Evolutionary conservation across 345 rosid species (phyloP).

Genomic region (Brassica napus): Da-Ae NC_063444.1:50445501-50446000

Average conservation of each 20-base stretch:
- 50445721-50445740: constrained; percentile 92
- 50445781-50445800: background rate
- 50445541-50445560: constrained; percentile 67
- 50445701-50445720: constrained; percentile 94
- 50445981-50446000: constrained; percentile 93
- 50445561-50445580: constrained; percentile 95
- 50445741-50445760: constrained; percentile 56
- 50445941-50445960: background rate
- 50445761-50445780: background rate
- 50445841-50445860: constrained; percentile 89
- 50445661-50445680: constrained; percentile 47
- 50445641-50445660: background rate
- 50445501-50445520: constrained; percentile 95
- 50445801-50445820: constrained; percentile 80
- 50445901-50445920: background rate
- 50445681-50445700: constrained; percentile 89
- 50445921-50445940: background rate
- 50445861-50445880: constrained; percentile 96
- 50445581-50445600: constrained; percentile 72
- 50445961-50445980: constrained; percentile 45
- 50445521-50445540: constrained; percentile 68
- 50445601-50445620: constrained; percentile 1
- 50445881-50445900: constrained; percentile 68
- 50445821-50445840: constrained; percentile 88
- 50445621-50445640: background rate